Percentiles rank a stretch among this genome's conserved stretches.
Evolutionary conservation across 2,329 filamentous ascomycete genomes (phyloP).

Genomic region (Acrocalymma vagum): DNA sequence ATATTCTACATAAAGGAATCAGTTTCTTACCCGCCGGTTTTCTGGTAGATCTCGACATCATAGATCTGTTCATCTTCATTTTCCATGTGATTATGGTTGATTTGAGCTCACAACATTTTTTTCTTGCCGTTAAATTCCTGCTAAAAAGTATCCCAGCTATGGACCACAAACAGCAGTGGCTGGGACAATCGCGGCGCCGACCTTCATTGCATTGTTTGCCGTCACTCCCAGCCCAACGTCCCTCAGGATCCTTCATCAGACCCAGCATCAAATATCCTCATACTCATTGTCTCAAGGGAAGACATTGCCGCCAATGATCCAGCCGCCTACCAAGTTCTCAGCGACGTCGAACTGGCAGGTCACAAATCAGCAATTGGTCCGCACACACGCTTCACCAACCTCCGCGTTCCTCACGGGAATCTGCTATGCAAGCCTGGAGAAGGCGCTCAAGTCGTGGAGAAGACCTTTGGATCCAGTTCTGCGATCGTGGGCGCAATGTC

Average conservation of each 20-base stretch:
- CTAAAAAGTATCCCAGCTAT: slow-evolving; percentile 48
- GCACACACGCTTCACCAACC: slow-evolving; percentile 57
- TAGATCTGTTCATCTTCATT: no score
- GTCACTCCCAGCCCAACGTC: slow-evolving; percentile 34
- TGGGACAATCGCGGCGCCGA: slow-evolving; percentile 64
- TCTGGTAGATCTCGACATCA: no score
- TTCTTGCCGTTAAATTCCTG: neutral
- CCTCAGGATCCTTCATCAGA: slow-evolving; percentile 24
- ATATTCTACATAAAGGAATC: no score
- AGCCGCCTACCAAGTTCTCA: slow-evolving; percentile 56
- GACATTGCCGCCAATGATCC: slow-evolving; percentile 56
- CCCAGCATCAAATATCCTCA: slow-evolving; percentile 53
- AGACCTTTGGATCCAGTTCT: slow-evolving; percentile 56
- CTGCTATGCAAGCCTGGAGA: slow-evolving; percentile 56
- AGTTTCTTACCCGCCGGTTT: no score
- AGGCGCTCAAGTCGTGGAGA: slow-evolving; percentile 54
- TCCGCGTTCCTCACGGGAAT: slow-evolving; percentile 58
- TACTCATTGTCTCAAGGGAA: slow-evolving; percentile 59
- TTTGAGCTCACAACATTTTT: neutral
- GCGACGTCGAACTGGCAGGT: slow-evolving; percentile 56
- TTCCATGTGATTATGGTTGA: no score
- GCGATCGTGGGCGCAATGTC: slow-evolving; percentile 64
- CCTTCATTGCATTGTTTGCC: slow-evolving; percentile 62
- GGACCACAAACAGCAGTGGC: slow-evolving; percentile 63
- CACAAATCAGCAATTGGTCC: slow-evolving; percentile 60